Percentiles rank a stretch among this genome's conserved stretches.
phyloP scores from a whole-genome alignment of 495 filamentous ascomycete species.

The Talaromyces borbonicus region DNA sequence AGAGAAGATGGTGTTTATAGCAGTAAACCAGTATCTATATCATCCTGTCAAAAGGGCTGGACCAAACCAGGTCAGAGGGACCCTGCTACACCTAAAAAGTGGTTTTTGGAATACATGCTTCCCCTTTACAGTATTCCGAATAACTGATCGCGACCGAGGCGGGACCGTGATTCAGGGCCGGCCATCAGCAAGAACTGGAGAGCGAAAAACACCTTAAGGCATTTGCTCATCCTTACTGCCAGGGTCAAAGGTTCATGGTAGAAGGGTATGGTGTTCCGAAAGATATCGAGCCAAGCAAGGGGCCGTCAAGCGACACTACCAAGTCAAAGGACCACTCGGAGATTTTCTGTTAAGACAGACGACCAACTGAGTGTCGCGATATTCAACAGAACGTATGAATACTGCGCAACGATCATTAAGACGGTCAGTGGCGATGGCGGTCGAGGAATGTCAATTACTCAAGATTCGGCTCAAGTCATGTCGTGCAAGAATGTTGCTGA shows the following conservation, averaged over 20 bases:
- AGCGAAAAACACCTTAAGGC: slow-evolving; percentile 23
- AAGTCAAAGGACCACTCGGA: slow-evolving; percentile 32
- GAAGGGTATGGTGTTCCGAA: slow-evolving; percentile 25
- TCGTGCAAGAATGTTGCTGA: slow-evolving; percentile 20
- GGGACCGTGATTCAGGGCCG: slow-evolving; percentile 17
- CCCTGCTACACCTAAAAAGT: slow-evolving; percentile 3
- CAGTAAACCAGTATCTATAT: slow-evolving; percentile 30
- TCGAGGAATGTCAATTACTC: slow-evolving; percentile 27
- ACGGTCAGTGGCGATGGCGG: slow-evolving; percentile 6
- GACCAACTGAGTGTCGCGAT: slow-evolving; percentile 2
- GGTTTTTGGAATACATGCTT: slow-evolving; percentile 1
- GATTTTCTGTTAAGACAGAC: slow-evolving; percentile 26
- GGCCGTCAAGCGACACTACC: slow-evolving; percentile 28
- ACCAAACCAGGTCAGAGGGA: slow-evolving; percentile 1
- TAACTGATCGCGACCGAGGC: slow-evolving; percentile 9
- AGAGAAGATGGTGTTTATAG: slow-evolving; percentile 43
- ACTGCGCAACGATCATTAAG: not conserved
- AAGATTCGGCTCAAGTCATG: slow-evolving; percentile 17
- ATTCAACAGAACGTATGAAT: not conserved
- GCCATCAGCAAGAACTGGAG: slow-evolving; percentile 17
- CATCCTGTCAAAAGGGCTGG: slow-evolving; percentile 9
- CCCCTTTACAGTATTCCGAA: slow-evolving; percentile 9
- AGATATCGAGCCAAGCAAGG: slow-evolving; percentile 27
- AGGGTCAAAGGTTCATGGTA: slow-evolving; percentile 35
- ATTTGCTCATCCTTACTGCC: slow-evolving; percentile 25